Evolutionary conservation across 306 rosid genomes (phyloP).

Genomic region (Vigna trinervia): DNA sequence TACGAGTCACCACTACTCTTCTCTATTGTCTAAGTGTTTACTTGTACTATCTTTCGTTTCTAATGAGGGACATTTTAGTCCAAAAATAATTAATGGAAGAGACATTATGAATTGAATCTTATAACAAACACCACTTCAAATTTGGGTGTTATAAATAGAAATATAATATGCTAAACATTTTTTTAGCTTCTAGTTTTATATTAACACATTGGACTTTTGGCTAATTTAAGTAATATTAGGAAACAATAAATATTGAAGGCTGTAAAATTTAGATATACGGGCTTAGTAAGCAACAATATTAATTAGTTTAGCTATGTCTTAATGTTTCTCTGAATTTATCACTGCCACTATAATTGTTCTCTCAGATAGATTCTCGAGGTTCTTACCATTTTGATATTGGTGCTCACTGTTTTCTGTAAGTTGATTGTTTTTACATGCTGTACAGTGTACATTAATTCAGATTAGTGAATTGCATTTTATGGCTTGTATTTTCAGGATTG

Average conservation of each 20-base stretch:
- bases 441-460: slow-evolving; percentile 22
- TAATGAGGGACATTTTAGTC: neutral
- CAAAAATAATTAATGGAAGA: neutral
- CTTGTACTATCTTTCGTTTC: neutral
- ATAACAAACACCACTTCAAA: neutral
- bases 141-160: neutral
- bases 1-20: too few species aligned
- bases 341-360: neutral
- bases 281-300: neutral
- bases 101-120: neutral
- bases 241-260: slow-evolving; percentile 12
- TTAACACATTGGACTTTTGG: neutral
- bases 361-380: neutral
- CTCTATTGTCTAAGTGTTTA: neutral
- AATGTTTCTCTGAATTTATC: slow-evolving; percentile 9
- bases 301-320: neutral
- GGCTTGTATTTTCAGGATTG: slow-evolving; percentile 62
- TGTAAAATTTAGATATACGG: neutral
- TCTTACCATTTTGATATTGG: slow-evolving; percentile 30
- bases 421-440: neutral
- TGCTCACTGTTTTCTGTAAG: neutral
- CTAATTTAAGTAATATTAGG: slow-evolving; percentile 8
- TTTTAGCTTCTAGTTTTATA: neutral
- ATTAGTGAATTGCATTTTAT: slow-evolving; percentile 38
- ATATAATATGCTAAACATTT: neutral